Evolutionary conservation across 2,329 filamentous ascomycete genomes (phyloP).

Genomic region (Aspergillus viridinutans): DNA sequence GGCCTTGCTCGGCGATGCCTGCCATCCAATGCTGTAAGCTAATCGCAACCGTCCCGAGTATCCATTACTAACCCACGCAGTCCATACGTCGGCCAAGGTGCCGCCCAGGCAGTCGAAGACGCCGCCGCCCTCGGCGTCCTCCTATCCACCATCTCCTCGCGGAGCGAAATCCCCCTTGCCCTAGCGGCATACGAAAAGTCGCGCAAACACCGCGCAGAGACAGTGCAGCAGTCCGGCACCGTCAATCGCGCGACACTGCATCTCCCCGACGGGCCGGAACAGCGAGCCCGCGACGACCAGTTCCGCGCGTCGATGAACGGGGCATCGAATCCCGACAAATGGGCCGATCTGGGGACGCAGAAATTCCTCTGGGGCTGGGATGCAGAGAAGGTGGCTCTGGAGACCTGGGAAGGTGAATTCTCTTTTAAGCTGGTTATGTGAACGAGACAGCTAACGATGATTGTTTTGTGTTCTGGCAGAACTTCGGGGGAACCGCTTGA

Average conservation of each 20-base stretch:
- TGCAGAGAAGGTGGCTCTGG: constrained; percentile 30
- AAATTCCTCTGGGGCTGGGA: constrained; percentile 40
- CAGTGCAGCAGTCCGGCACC: constrained; percentile 34
- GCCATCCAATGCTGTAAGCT: constrained; percentile 44
- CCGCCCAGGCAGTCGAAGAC: constrained; percentile 46
- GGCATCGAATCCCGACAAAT: constrained; percentile 54
- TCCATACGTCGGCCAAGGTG: constrained; percentile 42
- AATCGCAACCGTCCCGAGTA: neutral
- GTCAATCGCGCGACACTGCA: constrained; percentile 36
- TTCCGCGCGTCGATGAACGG: constrained; percentile 24
- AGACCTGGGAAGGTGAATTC: constrained; percentile 28
- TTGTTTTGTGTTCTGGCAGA: neutral
- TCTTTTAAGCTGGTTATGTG: neutral
- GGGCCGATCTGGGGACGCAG: constrained; percentile 63
- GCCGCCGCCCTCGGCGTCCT: constrained; percentile 33
- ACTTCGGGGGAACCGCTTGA: neutral
- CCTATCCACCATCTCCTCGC: constrained; percentile 29
- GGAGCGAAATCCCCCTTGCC: constrained; percentile 30
- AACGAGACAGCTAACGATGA: neutral
- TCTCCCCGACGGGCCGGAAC: constrained; percentile 36
- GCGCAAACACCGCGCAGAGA: constrained; percentile 37
- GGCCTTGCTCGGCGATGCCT: constrained; percentile 40
- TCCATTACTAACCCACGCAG: constrained; percentile 1
- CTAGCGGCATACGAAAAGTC: constrained; percentile 35
- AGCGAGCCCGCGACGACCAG: constrained; percentile 40